These are phyloP conservation scores for Diaporthe helianthi DNA, from an alignment of 2,329 filamentous ascomycete genomes.

Conservation along the genomic window DNA sequence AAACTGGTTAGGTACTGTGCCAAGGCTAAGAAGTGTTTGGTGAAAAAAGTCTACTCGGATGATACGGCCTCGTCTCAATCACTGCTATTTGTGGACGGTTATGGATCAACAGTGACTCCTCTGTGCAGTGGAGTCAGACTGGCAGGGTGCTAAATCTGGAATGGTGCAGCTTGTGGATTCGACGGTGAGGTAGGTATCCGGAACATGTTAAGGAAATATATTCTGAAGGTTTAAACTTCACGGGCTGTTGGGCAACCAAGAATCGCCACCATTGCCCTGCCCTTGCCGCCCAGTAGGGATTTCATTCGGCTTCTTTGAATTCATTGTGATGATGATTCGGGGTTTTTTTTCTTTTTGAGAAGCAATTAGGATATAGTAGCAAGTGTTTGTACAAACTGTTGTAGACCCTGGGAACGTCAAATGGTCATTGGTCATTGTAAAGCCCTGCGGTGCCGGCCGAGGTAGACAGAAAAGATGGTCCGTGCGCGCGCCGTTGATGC, in stretches of 20 bases:
- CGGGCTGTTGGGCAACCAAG: not conserved
- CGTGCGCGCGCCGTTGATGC: slow-evolving; percentile 31
- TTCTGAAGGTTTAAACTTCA: not conserved
- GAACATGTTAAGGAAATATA: not conserved
- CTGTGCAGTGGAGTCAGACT: not conserved
- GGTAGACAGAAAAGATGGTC: not conserved
- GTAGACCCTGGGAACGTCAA: too few species aligned
- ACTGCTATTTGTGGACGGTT: not conserved
- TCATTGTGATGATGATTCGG: not conserved
- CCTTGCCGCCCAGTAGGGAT: too few species aligned
- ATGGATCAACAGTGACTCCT: slow-evolving; percentile 15
- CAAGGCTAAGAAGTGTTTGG: not conserved
- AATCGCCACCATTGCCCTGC: not conserved
- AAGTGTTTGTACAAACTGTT: too few species aligned
- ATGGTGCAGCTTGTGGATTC: not conserved
- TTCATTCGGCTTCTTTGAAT: not conserved
- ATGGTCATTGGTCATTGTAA: too few species aligned
- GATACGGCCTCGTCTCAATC: not conserved
- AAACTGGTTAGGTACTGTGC: too few species aligned
- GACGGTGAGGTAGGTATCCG: not conserved
- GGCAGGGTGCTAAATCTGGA: slow-evolving; percentile 8
- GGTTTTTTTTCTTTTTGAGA: too few species aligned
- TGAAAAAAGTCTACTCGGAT: not conserved
- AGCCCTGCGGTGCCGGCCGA: not conserved
- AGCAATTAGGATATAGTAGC: not conserved